Conservation (phyloP, 768 basidiomycete species). For the Kwoniella botswanensis region DNA sequence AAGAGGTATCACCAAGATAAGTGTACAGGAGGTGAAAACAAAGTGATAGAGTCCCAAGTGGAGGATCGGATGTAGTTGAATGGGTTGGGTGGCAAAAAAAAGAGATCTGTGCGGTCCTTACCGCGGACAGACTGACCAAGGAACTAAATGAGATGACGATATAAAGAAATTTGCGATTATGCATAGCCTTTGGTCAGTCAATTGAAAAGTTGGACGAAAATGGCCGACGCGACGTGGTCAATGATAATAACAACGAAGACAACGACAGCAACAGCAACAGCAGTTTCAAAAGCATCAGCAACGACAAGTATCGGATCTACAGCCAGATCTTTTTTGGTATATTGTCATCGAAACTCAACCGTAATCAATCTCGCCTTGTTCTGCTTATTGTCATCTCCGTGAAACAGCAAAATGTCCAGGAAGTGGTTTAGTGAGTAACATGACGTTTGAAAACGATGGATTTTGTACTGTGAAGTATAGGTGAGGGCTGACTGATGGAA, state of each 20-base stretch:
- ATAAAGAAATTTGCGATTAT: neutral
- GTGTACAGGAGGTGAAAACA: neutral
- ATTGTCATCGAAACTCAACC: no score
- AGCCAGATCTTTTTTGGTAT: no score
- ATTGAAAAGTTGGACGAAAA: neutral
- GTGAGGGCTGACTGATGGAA: no score
- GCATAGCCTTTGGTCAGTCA: neutral
- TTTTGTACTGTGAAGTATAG: no score
- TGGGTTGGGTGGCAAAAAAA: constrained; percentile 2
- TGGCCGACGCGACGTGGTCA: constrained; percentile 14
- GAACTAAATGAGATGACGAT: no score
- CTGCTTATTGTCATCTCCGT: no score
- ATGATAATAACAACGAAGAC: constrained; percentile 1
- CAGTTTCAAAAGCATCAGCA: neutral
- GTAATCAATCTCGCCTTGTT: no score
- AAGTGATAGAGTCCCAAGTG: neutral
- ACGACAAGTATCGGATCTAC: neutral
- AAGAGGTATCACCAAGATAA: neutral
- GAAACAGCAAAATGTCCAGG: constrained; percentile 28
- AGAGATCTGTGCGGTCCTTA: constrained; percentile 1
- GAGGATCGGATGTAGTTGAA: neutral
- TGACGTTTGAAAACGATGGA: neutral
- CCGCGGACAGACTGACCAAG: neutral
- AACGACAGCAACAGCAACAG: neutral
- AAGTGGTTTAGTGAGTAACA: constrained; percentile 44